These are phyloP conservation scores for Vanrija pseudolonga DNA, from an alignment of 1,284 basidiomycete species.

Conservation along the genomic window DNA sequence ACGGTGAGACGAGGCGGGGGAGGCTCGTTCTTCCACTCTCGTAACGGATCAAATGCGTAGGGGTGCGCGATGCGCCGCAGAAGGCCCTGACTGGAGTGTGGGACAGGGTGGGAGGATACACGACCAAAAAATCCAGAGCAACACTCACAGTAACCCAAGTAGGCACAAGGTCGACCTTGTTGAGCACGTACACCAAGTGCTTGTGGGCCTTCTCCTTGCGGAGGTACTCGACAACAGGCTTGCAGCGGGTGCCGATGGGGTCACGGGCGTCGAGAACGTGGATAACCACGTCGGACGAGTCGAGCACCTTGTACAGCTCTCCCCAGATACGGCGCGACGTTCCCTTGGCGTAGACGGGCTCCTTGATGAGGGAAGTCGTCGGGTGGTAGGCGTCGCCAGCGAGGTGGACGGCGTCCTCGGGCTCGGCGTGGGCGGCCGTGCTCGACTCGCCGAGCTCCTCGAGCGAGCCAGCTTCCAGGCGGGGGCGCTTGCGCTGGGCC, in stretches of 20 bases:
- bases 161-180: constrained; percentile 98
- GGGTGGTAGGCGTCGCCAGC: constrained; percentile 32
- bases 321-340: constrained; percentile 94
- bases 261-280: constrained; percentile 96
- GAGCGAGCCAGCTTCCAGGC: constrained; percentile 76
- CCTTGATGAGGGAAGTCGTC: constrained; percentile 50
- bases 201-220: constrained; percentile 97
- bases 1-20: constrained; percentile 28
- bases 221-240: constrained; percentile 89
- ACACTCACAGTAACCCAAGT: constrained; percentile 94
- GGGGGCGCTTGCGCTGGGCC: constrained; percentile 82
- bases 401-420: constrained; percentile 20
- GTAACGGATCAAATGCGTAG: constrained; percentile 55
- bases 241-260: constrained; percentile 93
- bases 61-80: constrained; percentile 33
- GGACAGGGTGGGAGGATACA: constrained; percentile 19
- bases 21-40: constrained; percentile 59
- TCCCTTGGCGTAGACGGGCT: constrained; percentile 87
- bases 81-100: constrained; percentile 56
- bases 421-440: constrained; percentile 46
- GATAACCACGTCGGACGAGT: constrained; percentile 94
- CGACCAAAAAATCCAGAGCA: background rate
- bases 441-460: constrained; percentile 75
- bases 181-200: constrained; percentile 92
- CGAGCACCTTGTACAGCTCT: constrained; percentile 98